A percentile compares a stretch with the other conserved stretches of the same genome.
Conservation (phyloP, 805 yeast genomes). For the Metschnikowia sp. region DNA sequence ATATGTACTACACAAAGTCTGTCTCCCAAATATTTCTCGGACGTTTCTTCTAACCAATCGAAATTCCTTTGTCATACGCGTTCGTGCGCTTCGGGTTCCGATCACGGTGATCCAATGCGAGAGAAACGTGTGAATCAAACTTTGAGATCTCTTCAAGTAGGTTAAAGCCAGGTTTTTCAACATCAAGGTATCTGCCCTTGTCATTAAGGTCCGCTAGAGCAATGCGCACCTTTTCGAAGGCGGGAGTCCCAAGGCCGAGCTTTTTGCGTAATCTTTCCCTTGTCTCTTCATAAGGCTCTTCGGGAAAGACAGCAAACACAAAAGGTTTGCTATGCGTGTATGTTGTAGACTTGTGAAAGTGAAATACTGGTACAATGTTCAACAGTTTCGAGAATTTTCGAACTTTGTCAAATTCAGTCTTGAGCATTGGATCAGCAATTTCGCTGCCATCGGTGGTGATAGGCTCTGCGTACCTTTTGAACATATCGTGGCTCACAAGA, state of each 20-base stretch:
- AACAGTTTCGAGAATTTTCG: constrained; percentile 25
- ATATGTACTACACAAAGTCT: background rate
- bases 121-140: constrained; percentile 42
- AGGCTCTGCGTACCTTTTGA: constrained; percentile 22
- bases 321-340: constrained; percentile 83
- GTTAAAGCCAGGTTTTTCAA: constrained; percentile 49
- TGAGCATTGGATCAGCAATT: constrained; percentile 24
- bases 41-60: constrained; percentile 26
- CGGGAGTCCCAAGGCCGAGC: constrained; percentile 75
- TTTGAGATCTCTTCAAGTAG: constrained; percentile 52
- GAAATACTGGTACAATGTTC: constrained; percentile 63
- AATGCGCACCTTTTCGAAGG: constrained; percentile 71
- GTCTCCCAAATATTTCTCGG: background rate
- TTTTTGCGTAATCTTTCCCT: constrained; percentile 62
- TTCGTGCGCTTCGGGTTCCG: constrained; percentile 49
- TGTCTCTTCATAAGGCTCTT: constrained; percentile 62
- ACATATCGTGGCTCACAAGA: constrained; percentile 34
- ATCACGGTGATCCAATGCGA: constrained; percentile 89
- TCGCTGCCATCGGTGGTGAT: constrained; percentile 18
- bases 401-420: constrained; percentile 13
- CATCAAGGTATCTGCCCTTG: constrained; percentile 43
- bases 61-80: constrained; percentile 41
- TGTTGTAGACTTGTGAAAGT: constrained; percentile 67
- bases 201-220: constrained; percentile 48
- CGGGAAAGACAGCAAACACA: constrained; percentile 64